Evolutionary conservation across 1,139 yeast genomes (phyloP).

Genomic region (Meyerozyma smithsonii): DNA sequence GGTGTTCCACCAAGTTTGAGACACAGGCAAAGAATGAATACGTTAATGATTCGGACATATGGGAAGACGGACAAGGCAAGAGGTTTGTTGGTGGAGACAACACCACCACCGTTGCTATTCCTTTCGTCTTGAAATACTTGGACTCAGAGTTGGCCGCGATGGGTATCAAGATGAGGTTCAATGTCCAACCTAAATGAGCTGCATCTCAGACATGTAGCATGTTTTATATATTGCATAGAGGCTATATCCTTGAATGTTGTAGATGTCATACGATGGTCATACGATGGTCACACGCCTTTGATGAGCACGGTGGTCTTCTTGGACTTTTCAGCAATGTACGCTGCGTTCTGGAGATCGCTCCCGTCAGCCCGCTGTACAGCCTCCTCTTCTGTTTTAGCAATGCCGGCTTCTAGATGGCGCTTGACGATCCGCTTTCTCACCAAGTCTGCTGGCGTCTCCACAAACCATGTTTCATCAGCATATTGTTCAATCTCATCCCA

Average conservation of each 20-base stretch:
- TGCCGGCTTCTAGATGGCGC: slow-evolving; percentile 15
- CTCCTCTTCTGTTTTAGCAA: slow-evolving; percentile 10
- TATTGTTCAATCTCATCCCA: slow-evolving; percentile 11
- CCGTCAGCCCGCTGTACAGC: slow-evolving; percentile 13
- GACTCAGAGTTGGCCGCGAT: slow-evolving; percentile 96
- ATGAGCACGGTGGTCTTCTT: not conserved
- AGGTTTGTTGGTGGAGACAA: slow-evolving; percentile 88
- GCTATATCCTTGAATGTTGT: not conserved
- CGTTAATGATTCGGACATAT: slow-evolving; percentile 70
- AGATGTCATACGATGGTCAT: too few relatives aligned
- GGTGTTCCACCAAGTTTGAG: slow-evolving; percentile 72
- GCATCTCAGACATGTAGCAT: not conserved
- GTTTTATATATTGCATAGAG: slow-evolving; percentile 2
- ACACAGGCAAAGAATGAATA: slow-evolving; percentile 35
- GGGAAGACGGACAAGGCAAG: slow-evolving; percentile 98
- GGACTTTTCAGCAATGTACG: slow-evolving; percentile 10
- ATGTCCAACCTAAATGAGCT: slow-evolving; percentile 56
- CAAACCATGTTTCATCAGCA: slow-evolving; percentile 14
- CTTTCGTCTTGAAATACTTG: slow-evolving; percentile 90
- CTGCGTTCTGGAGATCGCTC: slow-evolving; percentile 15
- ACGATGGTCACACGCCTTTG: not conserved
- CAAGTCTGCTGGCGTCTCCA: slow-evolving; percentile 8
- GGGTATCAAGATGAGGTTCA: slow-evolving; percentile 93
- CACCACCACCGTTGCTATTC: slow-evolving; percentile 92
- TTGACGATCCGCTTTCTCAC: slow-evolving; percentile 13